phyloP scores from a whole-genome alignment of 2,329 filamentous ascomycete species.

The Arthroderma uncinatum region DNA sequence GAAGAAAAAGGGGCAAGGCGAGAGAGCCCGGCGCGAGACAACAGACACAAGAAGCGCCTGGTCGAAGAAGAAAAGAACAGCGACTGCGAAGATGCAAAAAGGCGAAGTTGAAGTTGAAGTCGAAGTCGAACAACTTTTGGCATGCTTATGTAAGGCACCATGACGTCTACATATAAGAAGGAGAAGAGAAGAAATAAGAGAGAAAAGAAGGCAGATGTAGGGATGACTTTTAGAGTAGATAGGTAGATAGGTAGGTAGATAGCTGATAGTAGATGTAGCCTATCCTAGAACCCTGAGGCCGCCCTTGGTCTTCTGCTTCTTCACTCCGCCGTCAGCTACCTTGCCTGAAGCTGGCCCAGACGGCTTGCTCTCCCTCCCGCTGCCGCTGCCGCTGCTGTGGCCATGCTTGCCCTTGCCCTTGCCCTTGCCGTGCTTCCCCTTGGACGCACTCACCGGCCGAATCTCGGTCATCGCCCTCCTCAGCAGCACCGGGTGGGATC shows the following conservation, averaged over 20 bases:
- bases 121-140: not conserved
- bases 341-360: slow-evolving; percentile 21
- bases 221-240: not conserved
- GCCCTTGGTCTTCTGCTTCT: slow-evolving; percentile 39
- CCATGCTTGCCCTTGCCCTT: slow-evolving; percentile 21
- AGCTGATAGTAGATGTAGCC: not conserved
- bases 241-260: not conserved
- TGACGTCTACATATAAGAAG: not conserved
- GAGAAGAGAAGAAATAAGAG: not conserved
- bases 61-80: slow-evolving; percentile 9
- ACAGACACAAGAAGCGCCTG: slow-evolving; percentile 1
- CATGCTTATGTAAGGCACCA: slow-evolving; percentile 1
- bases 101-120: slow-evolving; percentile 2
- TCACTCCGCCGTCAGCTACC: slow-evolving; percentile 33
- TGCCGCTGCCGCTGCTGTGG: slow-evolving; percentile 23
- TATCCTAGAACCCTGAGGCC: slow-evolving; percentile 36
- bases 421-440: slow-evolving; percentile 49
- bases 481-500: slow-evolving; percentile 83
- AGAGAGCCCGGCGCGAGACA: slow-evolving; percentile 3
- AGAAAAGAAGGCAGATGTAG: not conserved
- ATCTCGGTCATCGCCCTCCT: slow-evolving; percentile 88
- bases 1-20: slow-evolving; percentile 11
- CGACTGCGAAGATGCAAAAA: slow-evolving; percentile 4
- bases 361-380: slow-evolving; percentile 19
- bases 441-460: slow-evolving; percentile 58